Evolutionary conservation across 331 rosid species (phyloP).

Genomic region (Arachis monticola): DNA sequence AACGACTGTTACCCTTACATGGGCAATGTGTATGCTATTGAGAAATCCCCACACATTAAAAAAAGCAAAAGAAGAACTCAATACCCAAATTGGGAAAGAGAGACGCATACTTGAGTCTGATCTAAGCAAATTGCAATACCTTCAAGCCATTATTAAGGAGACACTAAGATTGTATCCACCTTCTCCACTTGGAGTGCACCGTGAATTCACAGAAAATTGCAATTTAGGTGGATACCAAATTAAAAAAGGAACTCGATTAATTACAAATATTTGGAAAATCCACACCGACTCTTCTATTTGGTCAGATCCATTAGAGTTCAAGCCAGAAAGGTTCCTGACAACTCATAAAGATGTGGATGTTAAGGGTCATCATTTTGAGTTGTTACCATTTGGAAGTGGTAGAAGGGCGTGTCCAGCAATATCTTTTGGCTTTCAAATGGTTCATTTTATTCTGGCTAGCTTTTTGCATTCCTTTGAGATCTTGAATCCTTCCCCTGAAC

Average conservation of each 20-base stretch:
- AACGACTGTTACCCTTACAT: slow-evolving; percentile 4
- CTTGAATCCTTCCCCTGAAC: background rate
- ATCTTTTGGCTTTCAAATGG: background rate
- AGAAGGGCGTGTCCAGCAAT: slow-evolving; percentile 26
- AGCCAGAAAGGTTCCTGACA: slow-evolving; percentile 50
- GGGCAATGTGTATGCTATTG: slow-evolving; percentile 28
- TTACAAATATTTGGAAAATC: slow-evolving; percentile 41
- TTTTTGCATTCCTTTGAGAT: slow-evolving; percentile 21
- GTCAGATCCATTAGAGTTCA: slow-evolving; percentile 43
- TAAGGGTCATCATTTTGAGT: slow-evolving; percentile 36
- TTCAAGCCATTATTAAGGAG: slow-evolving; percentile 26
- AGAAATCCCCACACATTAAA: slow-evolving; percentile 1
- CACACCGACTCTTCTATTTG: slow-evolving; percentile 45
- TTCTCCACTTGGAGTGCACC: background rate
- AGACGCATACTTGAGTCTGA: background rate
- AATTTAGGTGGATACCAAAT: slow-evolving; percentile 39
- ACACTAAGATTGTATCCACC: slow-evolving; percentile 15
- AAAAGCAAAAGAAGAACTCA: slow-evolving; percentile 20
- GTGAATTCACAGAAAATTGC: slow-evolving; percentile 35
- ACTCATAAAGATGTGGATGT: slow-evolving; percentile 41
- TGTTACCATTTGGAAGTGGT: slow-evolving; percentile 48
- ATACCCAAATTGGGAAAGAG: slow-evolving; percentile 6
- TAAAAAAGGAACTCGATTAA: slow-evolving; percentile 39
- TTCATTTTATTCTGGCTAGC: slow-evolving; percentile 10
- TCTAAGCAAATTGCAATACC: background rate